Evolutionary conservation across 139 green algal species (phyloP), one percentile per base, ranked within the genome.

Genomic region (Mesotaenium endlicherianum): DNA sequence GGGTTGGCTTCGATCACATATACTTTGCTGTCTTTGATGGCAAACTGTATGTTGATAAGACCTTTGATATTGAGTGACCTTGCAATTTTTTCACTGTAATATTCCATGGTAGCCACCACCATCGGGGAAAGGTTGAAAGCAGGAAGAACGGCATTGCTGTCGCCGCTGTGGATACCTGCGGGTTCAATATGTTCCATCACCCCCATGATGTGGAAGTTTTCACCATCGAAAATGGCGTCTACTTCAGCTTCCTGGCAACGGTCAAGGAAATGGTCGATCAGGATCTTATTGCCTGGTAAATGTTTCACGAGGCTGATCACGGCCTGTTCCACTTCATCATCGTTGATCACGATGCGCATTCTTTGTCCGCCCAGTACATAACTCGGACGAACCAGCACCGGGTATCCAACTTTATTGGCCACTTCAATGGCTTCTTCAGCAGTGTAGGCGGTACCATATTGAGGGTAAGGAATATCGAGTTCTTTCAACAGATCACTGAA

Each of bases 151-250:
- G 95, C 98, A 0, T 95, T 95, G 0, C 92, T 96, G 91, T 98
- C 95, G 77, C 90, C 96, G 42, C 91, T 95, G 91, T 99, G 96
- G 70, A 99, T 91, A 43, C 94, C 94, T 36, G 94, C 94, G 86
- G 87, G 78, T 92, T 99, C 96, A 84, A 98, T 98, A 91, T 99
- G 96, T 93, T 99, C 95, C 95, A 99, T 97, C 91, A 99, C 96
- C 77, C 95, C 96, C 36, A 90, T 92, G 81, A 98, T 98, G 36
- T 93, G 89, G 30, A 97, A 93, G 89, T 97, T 97, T 84, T 94
- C 96, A 34, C 97, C 88, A 74, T 55, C 47, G 92, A 91, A 84
- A 98, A 87, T 4, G 94, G 30, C 94, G 87, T 99, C 96, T 50
- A 98, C 94, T 76, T 99, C 96, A 60, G 98, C 84, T 91, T 99